Evolutionary conservation across 495 filamentous ascomycete species (phyloP), one percentile per base, ranked within the genome.

Genomic region (Oleoguttula mirabilis): DNA sequence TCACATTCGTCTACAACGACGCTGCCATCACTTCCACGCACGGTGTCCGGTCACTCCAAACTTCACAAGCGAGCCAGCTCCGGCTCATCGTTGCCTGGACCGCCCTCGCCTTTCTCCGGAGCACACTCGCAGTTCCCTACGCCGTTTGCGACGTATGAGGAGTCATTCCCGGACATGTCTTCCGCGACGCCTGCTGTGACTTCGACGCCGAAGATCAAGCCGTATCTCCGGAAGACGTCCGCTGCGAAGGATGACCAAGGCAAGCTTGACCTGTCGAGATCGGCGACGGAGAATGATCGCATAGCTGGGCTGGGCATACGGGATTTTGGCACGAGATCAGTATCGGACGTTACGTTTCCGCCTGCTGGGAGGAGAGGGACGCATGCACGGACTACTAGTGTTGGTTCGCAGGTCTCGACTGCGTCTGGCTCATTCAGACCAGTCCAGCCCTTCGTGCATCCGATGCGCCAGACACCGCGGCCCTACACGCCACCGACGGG

Each of bases 391-490:
- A 75, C 72, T 14, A 69, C 65, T 3, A 77, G 73, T 48, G 70
- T 67, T 37, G 65, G 66, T 3, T 76, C 75, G 3, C 70, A 77
- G 48, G 60, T 69, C 25, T 77, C 72, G 3, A 67, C 63, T 1
- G 61, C 61, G 3, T 75, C 69, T 50, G 63, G 62, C 37, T 66
- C 63, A 21, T 55, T 54, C 41, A 64, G 68, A 34, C 66, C 69
- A 10, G 64, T 63, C 21, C 63, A 65, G 23, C 67, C 72, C 27
- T 77, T 74, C 52, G 62, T 74, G 15, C 70, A 77, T 52, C 70
- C 74, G 2, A 69, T 77, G 70, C 70, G 72, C 23, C 75, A 75
- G 45, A 72, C 69, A 7, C 71, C 73, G 14, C 63, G 68, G 24
- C 61, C 66, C 10, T 75, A 72, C 54, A 76, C 70, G 2, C 70